Conservation (phyloP, 768 basidiomycete genomes). For the Tylopilus rubrobrunneus region DNA sequence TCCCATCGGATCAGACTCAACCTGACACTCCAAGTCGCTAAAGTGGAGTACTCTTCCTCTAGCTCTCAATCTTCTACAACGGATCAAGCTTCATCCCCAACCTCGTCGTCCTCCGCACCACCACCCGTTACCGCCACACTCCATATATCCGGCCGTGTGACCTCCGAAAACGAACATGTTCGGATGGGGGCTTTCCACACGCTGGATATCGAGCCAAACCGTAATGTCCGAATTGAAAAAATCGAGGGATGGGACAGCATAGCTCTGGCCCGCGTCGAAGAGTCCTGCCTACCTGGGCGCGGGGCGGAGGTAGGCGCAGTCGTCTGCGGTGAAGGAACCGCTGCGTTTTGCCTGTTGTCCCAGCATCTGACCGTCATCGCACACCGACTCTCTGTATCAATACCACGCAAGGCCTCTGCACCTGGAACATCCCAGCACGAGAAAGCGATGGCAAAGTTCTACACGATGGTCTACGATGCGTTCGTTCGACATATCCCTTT, state of each 20-base stretch:
- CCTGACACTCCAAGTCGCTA: constrained; percentile 78
- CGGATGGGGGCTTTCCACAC: constrained; percentile 94
- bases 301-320: constrained; percentile 97
- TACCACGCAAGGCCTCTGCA: constrained; percentile 89
- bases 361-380: constrained; percentile 95
- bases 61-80: constrained; percentile 47
- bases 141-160: constrained; percentile 84
- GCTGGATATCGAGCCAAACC: constrained; percentile 86
- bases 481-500: constrained; percentile 92
- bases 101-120: constrained; percentile 29
- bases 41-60: constrained; percentile 78
- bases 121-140: constrained; percentile 52
- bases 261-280: constrained; percentile 74
- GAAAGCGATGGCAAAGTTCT: constrained; percentile 83
- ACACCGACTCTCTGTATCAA: constrained; percentile 82
- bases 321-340: constrained; percentile 93
- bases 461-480: constrained; percentile 78
- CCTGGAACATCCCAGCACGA: constrained; percentile 83
- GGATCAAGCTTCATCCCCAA: constrained; percentile 33
- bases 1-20: constrained; percentile 83
- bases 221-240: constrained; percentile 89
- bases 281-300: constrained; percentile 87
- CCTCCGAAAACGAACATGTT: constrained; percentile 83
- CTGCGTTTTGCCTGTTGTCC: constrained; percentile 90
- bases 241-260: constrained; percentile 89